Evolutionary conservation across 352 stramenopile genomes (phyloP), one percentile per base, ranked within the genome.

Genomic region (Halophytophthora polymorphica): DNA sequence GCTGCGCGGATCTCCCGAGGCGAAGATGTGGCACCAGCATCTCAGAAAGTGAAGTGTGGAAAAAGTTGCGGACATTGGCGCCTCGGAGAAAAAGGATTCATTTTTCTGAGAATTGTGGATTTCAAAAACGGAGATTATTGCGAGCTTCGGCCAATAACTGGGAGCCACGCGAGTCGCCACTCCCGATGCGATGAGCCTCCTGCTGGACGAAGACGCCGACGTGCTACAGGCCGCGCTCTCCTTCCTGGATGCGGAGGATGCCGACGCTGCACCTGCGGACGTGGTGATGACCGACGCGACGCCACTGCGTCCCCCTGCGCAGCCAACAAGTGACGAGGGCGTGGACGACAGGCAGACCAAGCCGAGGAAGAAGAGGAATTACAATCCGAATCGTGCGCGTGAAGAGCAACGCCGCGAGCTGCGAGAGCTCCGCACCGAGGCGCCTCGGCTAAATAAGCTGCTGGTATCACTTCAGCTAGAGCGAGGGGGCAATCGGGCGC

Each of bases 331-430:
- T 1, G 22, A 3, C 28, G 4, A 31, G n/a, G 38, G 10, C 17
- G 2, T 17, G 19, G 44, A 37, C 31, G 15, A 25, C 11, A 19
- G 6, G n/a, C 6, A 15, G 33, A 36, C 37, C 28, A 55, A 50
- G 43, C 37, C 48, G 33, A 66, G 59, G 22, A 64, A 53, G 33
- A 45, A 49, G 44, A 49, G 50, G 10, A 45, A 37, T 5, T 57
- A 56, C 34, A 66, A 68, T 44, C 38, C 64, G 50, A 72, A 72
- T 17, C 58, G 64, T 22, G 58, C 58, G 13, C 55, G 64, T 6
- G 51, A 64, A 3, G 23, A 44, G 19, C 53, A 60, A 23, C 29
- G 39, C 11, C 43, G 56, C 18, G 59, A 73, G 33, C 45, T 73
- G 14, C 25, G 64, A 29, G 28, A 45, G 10, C 33, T 69, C 36